Base-by-base conservation (phyloP, 192 early-diverging fungal species). In the Paraglomus occultum region DNA sequence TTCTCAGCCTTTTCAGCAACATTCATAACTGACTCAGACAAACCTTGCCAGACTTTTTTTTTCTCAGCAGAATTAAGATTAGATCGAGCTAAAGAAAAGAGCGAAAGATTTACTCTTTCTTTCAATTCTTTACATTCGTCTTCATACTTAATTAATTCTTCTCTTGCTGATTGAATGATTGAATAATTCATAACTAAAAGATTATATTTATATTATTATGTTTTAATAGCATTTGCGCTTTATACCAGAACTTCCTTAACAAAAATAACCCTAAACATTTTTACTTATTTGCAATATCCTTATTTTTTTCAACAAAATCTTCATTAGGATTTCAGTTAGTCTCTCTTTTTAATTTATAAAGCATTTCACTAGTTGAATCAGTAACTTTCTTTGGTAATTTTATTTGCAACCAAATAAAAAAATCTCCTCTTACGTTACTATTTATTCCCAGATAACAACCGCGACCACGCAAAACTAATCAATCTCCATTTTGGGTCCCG, bases 181-280 rank as follows among this genome's bases (percentile, higher is more conserved):
- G 53, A 55, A 55, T 55, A 55, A 55, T 55, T 55, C 53, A 55
- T 55, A 17, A 10, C n/a, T n/a, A n/a, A n/a, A n/a, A n/a, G n/a
- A n/a, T n/a, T n/a, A n/a, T n/a, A n/a, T n/a, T n/a, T n/a, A n/a
- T n/a, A n/a, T n/a, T n/a, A n/a, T n/a, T n/a, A n/a, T n/a, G n/a
- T n/a, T n/a, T n/a, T n/a, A n/a, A n/a, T n/a, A n/a, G n/a, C n/a
- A n/a, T n/a, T n/a, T n/a, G n/a, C n/a, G n/a, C n/a, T n/a, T n/a
- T n/a, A n/a, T n/a, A n/a, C n/a, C n/a, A n/a, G n/a, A n/a, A n/a
- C n/a, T n/a, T n/a, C n/a, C n/a, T n/a, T n/a, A n/a, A n/a, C n/a
- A n/a, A n/a, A n/a, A n/a, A n/a, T n/a, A n/a, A n/a, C n/a, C n/a
- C n/a, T n/a, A n/a, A n/a, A n/a, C n/a, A n/a, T n/a, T n/a, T n/a